Evolutionary conservation across 2,329 filamentous ascomycete species (phyloP).

Genomic region (Myotisia sp.): DNA sequence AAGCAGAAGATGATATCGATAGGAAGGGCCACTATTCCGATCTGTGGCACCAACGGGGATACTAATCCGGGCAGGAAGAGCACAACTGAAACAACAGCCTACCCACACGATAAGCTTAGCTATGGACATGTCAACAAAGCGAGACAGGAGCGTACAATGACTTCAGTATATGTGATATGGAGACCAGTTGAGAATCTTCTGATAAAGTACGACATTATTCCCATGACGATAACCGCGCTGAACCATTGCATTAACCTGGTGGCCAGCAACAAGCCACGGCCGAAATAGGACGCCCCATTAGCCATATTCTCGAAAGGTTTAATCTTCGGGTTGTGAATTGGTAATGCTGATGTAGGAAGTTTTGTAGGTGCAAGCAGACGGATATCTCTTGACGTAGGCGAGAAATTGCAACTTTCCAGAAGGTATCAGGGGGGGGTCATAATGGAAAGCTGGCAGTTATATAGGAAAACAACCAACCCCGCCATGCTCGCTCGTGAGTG

Average conservation of each 20-base stretch:
- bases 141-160: conserved; percentile 22
- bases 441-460: neutral
- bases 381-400: neutral
- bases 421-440: neutral
- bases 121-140: neutral
- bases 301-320: neutral
- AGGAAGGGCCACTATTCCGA: conserved; percentile 24
- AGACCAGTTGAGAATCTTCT: conserved; percentile 19
- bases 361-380: neutral
- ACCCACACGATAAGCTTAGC: neutral
- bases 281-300: neutral
- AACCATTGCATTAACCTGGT: conserved; percentile 22
- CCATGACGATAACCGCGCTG: conserved; percentile 29
- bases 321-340: neutral
- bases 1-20: conserved; percentile 35
- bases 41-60: conserved; percentile 26
- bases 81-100: conserved; percentile 25
- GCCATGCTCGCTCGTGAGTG: too few species aligned
- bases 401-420: neutral
- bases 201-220: conserved; percentile 29
- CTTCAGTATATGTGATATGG: conserved; percentile 26
- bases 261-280: conserved; percentile 8
- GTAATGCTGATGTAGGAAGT: neutral
- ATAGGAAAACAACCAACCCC: too few species aligned
- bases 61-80: conserved; percentile 32